Base-by-base conservation (phyloP, 2,329 filamentous ascomycete species). In the Helminthosporium solani region DNA sequence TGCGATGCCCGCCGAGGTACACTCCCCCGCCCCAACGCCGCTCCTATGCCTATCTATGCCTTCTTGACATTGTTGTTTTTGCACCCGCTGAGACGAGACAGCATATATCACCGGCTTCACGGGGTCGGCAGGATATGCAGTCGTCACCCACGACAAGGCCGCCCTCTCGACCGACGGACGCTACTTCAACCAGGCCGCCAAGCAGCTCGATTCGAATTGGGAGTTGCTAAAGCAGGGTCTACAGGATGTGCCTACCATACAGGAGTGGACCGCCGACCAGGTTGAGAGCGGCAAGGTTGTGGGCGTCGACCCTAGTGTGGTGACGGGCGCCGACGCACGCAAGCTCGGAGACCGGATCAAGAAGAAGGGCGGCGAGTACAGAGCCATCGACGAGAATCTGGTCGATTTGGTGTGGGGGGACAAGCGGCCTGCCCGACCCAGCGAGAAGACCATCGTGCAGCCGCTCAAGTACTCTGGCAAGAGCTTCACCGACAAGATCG, bases 141-240 rank as follows among this genome's bases (percentile, higher is more conserved):
- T 99, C 40, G 80, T 99, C 46, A 94, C 91, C 2, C 80, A 83
- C 40, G 85, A 90, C 41, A 91, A 91, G 70, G 94, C 94, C 14
- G 89, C 90, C 12, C 76, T 99, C 46, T 90, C 94, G 11, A 99
- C 94, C 23, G 94, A 99, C 68, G 94, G 94, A 23, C 86, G 94
- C 56, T 99, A 99, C 73, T 99, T 97, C 79, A 97, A 95, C 74
- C 94, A 99, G 72, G 94, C 94, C 20, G 78, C 84, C 52, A 88
- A 91, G 62, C 90, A 99, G 70, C 82, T 99, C 23, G 94, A 97
- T 69, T 75, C 73, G 61, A 97, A 97, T 70, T 99, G 94, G 94
- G 76, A 82, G 40, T 77, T 99, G 33, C 77, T 99, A 51, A 99
- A 96, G 75, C 90, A 95, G 63, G 94, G 94, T 5, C 78, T 96